Base-by-base conservation (phyloP, 495 filamentous ascomycete genomes). In the Annulohypoxylon bovei region DNA sequence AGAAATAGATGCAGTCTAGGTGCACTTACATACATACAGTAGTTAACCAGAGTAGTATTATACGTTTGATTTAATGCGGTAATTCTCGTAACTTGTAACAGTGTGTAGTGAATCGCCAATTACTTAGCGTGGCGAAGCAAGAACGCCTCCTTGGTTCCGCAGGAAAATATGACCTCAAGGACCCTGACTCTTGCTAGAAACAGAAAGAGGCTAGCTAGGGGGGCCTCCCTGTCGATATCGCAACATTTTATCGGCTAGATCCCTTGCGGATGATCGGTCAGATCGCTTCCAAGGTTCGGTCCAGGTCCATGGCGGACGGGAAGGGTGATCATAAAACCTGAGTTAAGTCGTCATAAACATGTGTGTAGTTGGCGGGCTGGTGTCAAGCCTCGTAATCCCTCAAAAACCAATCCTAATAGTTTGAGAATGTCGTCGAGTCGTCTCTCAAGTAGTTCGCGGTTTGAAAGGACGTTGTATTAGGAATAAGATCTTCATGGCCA, bases 301-400 rank as follows among this genome's bases (percentile, higher is more conserved):
- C 50, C 56, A 44, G 61, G 30, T 25, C 62, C 70, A 65, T 65
- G 67, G 70, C 70, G 53, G 40, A 49, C 70, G 70, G 70, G 70
- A 72, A 68, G n/a, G 70, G 53, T 72, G 70, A 68, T 72, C 65
- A 65, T 68, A 72, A 68, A 68, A 57, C 44, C 42, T 33, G 25
- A 18, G 12, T 65, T 67, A 72, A 60, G 54, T 32, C 46, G 28
- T 61, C 49, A 27, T 56, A 28, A 12, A 58, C 8, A 42, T 33
- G 42, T 28, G 28, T n/a, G 11, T 50, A 18, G 42, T 40, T 63
- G 22, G 12, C 12, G 5, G 18, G 4, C 23, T 63, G 14, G 16
- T 55, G 47, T 30, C 8, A 39, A 42, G 28, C 53, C 42, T 54
- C 11, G 23, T 49, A 33, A 54, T 32, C 47, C 37, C 0, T 20